These are phyloP conservation scores for Aspergillus fumigatiaffinis DNA, from an alignment of 2,329 filamentous ascomycete genomes.

Conservation along the genomic window DNA sequence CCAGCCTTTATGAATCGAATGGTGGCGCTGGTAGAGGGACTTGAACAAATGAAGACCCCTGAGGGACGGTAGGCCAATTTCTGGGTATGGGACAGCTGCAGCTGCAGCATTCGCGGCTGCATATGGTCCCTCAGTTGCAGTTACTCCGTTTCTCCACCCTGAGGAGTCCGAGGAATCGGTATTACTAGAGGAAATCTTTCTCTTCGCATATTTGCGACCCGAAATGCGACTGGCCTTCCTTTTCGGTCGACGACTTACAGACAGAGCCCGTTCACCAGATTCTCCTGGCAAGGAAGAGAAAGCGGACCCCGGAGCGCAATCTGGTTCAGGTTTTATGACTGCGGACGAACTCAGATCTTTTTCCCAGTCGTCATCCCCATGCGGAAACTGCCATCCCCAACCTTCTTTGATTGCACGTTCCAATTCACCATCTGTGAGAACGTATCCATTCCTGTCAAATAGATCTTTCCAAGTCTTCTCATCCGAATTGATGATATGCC, in stretches of 20 bases:
- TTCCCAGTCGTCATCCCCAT: conserved; percentile 70
- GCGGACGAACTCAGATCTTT: conserved; percentile 65
- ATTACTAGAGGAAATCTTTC: conserved; percentile 48
- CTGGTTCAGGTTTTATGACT: conserved; percentile 38
- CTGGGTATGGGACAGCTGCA: conserved; percentile 73
- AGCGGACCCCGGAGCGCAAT: conserved; percentile 17
- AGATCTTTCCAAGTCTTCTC: conserved; percentile 95
- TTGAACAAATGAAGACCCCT: conserved; percentile 90
- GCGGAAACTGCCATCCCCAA: conserved; percentile 95
- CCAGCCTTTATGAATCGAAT: conserved; percentile 88
- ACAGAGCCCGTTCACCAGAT: conserved; percentile 21
- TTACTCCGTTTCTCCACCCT: conserved; percentile 45
- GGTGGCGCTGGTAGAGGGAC: conserved; percentile 87
- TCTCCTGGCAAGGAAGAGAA: conserved; percentile 19
- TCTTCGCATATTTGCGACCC: conserved; percentile 54
- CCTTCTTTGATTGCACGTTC: conserved; percentile 82
- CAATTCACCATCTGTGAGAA: conserved; percentile 74
- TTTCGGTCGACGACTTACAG: conserved; percentile 38
- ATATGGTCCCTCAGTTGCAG: conserved; percentile 72
- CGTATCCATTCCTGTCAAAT: conserved; percentile 78
- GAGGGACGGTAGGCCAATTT: conserved; percentile 72
- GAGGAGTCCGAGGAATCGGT: conserved; percentile 38
- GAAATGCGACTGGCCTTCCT: conserved; percentile 47
- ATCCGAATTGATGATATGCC: conserved; percentile 83
- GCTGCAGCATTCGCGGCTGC: conserved; percentile 81